A percentile compares a stretch with the other conserved stretches of the same genome.
phyloP scores from a whole-genome alignment of 2,329 filamentous ascomycete genomes.

The Xylariales sp. region DNA sequence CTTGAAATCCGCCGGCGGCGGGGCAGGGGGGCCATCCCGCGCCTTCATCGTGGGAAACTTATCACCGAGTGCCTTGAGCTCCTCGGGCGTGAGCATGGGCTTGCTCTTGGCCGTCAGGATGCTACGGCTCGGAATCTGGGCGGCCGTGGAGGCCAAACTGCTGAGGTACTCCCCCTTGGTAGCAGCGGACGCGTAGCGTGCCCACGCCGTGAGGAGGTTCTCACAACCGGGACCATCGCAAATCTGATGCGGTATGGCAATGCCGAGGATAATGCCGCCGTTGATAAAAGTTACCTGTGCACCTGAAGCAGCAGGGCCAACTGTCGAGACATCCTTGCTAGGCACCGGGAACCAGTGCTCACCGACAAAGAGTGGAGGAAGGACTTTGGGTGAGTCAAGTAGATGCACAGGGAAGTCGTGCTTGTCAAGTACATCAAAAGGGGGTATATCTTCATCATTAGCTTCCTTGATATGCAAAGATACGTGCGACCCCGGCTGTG shows the following conservation, averaged over 20 bases:
- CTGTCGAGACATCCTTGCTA: background rate
- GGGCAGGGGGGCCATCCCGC: slow-evolving; percentile 3
- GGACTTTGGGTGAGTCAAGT: slow-evolving; percentile 3
- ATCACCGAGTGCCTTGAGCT: background rate
- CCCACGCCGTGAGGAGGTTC: slow-evolving; percentile 1
- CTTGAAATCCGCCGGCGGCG: slow-evolving; percentile 5
- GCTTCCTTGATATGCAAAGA: background rate
- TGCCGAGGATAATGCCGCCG: slow-evolving; percentile 2
- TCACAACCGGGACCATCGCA: slow-evolving; percentile 3
- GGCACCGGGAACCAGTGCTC: slow-evolving; percentile 1
- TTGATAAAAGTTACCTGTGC: slow-evolving; percentile 5
- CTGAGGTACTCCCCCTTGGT: background rate
- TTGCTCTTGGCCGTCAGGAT: background rate
- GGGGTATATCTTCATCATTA: background rate
- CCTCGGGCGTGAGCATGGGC: background rate
- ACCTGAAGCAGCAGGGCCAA: slow-evolving; percentile 3
- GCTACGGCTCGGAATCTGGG: background rate
- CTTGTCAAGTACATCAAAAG: slow-evolving; percentile 2
- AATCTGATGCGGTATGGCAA: slow-evolving; percentile 5
- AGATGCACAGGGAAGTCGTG: slow-evolving; percentile 3
- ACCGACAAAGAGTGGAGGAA: background rate
- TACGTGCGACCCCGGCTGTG: background rate
- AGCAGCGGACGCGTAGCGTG: background rate
- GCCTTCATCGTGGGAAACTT: slow-evolving; percentile 4
- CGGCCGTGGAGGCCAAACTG: background rate